Conservation (phyloP, 169 alveolate genomes). For the Plasmodium fragile region DNA sequence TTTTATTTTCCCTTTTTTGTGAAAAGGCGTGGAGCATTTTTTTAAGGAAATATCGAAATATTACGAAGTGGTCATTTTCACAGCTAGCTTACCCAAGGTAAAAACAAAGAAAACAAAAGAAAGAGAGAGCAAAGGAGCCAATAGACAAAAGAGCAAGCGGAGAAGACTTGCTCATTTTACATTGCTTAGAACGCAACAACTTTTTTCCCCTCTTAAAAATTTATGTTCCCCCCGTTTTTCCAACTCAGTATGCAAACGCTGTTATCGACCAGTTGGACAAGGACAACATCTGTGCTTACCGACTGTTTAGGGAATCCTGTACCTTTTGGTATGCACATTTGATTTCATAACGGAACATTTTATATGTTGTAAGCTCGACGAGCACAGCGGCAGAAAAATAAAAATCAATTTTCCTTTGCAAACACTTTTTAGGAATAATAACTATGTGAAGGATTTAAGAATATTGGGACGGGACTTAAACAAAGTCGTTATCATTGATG, state of each 20-base stretch:
- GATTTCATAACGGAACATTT: neutral
- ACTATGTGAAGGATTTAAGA: conserved; percentile 90
- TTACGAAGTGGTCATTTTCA: conserved; percentile 88
- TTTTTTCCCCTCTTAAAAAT: neutral
- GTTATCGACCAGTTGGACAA: conserved; percentile 85
- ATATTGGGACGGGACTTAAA: conserved; percentile 90
- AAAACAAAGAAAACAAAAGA: neutral
- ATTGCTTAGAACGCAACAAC: neutral
- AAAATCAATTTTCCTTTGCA: neutral
- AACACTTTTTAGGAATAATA: conserved; percentile 78
- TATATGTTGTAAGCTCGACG: neutral
- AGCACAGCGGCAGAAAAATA: neutral
- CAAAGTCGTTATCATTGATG: conserved; percentile 91
- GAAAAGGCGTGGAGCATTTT: conserved; percentile 86
- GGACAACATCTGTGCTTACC: conserved; percentile 80
- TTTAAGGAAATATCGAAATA: conserved; percentile 80
- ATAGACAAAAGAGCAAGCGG: neutral
- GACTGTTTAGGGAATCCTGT: conserved; percentile 89
- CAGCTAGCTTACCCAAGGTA: conserved; percentile 86
- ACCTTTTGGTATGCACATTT: conserved; percentile 64
- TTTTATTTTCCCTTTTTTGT: conserved; percentile 8
- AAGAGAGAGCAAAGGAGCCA: neutral
- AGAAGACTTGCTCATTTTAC: neutral
- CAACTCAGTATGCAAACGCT: conserved; percentile 89
- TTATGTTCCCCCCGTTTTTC: neutral